phyloP scores from a whole-genome alignment of 148 eudicot genomes.

The Vaccinium myrtillus region DNA sequence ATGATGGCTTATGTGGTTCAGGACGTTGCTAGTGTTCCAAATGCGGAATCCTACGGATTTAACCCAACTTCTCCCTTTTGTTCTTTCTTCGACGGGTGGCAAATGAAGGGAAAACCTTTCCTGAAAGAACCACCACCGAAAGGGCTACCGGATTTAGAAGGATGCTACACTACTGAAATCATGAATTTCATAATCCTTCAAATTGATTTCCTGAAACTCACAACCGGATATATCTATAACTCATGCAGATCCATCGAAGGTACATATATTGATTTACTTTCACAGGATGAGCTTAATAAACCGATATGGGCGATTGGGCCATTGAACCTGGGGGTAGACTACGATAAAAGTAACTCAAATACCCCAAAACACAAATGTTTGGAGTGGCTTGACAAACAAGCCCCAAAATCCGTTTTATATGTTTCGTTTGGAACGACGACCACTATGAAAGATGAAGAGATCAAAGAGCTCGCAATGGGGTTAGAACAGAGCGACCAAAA shows the following conservation, averaged over 20 bases:
- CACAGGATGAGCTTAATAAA: constrained; percentile 11
- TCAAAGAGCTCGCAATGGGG: constrained; percentile 12
- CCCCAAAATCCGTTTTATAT: background rate
- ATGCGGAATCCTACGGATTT: no score
- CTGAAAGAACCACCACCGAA: background rate
- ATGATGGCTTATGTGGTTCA: no score
- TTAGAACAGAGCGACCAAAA: no score
- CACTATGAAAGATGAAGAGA: background rate
- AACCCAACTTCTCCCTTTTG: no score
- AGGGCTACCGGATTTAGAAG: constrained; percentile 10
- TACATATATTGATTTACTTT: constrained; percentile 25
- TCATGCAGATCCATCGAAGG: constrained; percentile 30
- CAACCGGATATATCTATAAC: constrained; percentile 32
- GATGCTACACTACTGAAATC: constrained; percentile 23
- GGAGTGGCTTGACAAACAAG: constrained; percentile 13
- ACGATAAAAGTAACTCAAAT: background rate
- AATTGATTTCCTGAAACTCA: background rate
- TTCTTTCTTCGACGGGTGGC: background rate
- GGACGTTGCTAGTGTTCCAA: no score
- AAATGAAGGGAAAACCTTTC: constrained; percentile 16
- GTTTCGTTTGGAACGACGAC: constrained; percentile 8
- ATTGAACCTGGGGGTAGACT: background rate
- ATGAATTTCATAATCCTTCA: constrained; percentile 11
- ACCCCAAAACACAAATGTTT: constrained; percentile 3
- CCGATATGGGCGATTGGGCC: constrained; percentile 23